Evolutionary conservation across 768 basidiomycete species (phyloP).

Genomic region (Tricholoma sp.): DNA sequence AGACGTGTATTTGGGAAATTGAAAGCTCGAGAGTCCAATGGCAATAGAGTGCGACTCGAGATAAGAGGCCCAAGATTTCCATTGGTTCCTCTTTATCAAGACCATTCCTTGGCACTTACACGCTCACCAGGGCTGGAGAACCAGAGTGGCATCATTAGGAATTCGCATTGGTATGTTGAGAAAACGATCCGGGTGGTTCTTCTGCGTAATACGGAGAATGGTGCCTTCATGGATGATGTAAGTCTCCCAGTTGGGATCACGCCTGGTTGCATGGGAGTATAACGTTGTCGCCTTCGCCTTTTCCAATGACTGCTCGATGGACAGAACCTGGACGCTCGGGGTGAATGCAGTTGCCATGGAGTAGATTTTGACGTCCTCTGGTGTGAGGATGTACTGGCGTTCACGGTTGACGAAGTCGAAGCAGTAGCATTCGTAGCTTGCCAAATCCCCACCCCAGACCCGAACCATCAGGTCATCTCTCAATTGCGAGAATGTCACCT

Average conservation of each 20-base stretch:
- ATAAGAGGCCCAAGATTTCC: not conserved
- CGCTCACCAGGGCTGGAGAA: not conserved
- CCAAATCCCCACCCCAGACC: slow-evolving; percentile 12
- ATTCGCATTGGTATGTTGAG: not conserved
- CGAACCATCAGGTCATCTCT: slow-evolving; percentile 12
- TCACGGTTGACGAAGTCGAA: slow-evolving; percentile 11
- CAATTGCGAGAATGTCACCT: slow-evolving; percentile 8
- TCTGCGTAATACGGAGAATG: slow-evolving; percentile 12
- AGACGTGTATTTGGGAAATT: not conserved
- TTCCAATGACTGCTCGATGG: slow-evolving; percentile 9
- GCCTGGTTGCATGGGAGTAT: not conserved
- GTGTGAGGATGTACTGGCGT: slow-evolving; percentile 11
- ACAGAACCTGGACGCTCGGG: slow-evolving; percentile 8
- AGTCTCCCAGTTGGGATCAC: slow-evolving; percentile 15
- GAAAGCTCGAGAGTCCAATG: not conserved
- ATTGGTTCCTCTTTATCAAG: not conserved
- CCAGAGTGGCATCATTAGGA: not conserved
- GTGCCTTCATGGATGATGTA: slow-evolving; percentile 12
- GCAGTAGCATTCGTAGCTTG: slow-evolving; percentile 5
- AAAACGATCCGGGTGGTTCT: slow-evolving; percentile 1
- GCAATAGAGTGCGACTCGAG: not conserved
- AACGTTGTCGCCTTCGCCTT: not conserved
- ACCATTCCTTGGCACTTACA: not conserved
- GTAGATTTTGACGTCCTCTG: slow-evolving; percentile 12
- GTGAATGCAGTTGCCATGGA: slow-evolving; percentile 8